Conservation (phyloP, 148 eudicot species). For the Spergularia bocconei region DNA sequence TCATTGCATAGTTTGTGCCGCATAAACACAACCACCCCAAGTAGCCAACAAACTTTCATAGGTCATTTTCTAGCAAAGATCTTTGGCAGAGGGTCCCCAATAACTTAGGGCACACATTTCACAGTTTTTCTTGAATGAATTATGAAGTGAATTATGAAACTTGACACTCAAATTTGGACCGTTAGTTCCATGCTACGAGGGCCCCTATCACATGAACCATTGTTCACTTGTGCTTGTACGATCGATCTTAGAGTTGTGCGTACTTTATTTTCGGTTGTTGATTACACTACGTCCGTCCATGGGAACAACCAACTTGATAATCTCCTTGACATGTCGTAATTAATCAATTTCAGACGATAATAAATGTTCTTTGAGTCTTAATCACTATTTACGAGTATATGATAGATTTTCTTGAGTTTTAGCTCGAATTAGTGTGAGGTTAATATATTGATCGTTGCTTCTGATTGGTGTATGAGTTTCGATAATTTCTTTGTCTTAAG, state of each 20-base stretch:
- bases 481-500: no score
- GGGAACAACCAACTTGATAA: background rate
- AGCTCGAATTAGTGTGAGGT: no score
- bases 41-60: conserved; percentile 5
- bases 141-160: background rate
- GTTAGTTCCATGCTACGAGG: conserved; percentile 13
- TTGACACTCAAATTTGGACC: conserved; percentile 24
- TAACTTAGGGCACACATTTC: conserved; percentile 23
- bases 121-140: conserved; percentile 3
- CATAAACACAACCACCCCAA: background rate
- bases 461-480: no score
- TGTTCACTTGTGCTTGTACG: background rate
- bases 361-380: no score
- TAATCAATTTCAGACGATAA: no score
- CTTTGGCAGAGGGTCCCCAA: conserved; percentile 1
- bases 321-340: no score
- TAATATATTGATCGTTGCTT: no score
- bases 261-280: conserved; percentile 11
- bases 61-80: conserved; percentile 4
- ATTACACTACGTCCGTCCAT: background rate
- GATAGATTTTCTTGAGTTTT: no score
- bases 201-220: conserved; percentile 18
- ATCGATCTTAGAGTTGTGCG: background rate
- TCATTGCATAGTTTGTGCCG: background rate
- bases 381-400: no score